Evolutionary conservation across 2,329 filamentous ascomycete genomes (phyloP), one percentile per base, ranked within the genome.

Genomic region (Fusarium drepaniforme): DNA sequence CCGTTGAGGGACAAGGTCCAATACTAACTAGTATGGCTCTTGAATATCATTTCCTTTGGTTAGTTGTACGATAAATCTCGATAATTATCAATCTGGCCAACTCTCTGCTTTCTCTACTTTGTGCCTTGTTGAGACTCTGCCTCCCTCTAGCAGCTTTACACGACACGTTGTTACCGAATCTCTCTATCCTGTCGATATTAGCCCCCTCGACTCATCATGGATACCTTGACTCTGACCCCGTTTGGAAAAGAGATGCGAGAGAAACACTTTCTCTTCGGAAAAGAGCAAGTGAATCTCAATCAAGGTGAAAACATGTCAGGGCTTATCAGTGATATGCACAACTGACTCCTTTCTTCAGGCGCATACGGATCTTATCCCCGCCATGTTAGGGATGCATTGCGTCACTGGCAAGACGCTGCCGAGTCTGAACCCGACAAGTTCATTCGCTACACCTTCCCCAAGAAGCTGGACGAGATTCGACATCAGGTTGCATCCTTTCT

Each of bases 11-110:
- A 18, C n/a, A 23, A 23, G 23, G 23, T 23, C 23, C 23, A 23
- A 23, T 23, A 23, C 23, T 5, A 42, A 18, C 38, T 4, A 18
- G 8, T 40, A 3, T 40, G 38, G 38, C 8, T n/a, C 16, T 40
- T 40, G 5, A 5, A 40, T 1, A 40, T 8, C 38, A 11, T 2
- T 40, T 4, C 4, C 4, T 40, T n/a, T 11, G 16, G 3, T 40
- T 5, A 5, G 8, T n/a, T 8, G 8, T 42, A n/a, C 38, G n/a
- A n/a, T 8, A 18, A 1, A 5, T 18, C 38, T 42, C 0, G 3
- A 11, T 6, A 11, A 42, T n/a, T n/a, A 12, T 5, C 9, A n/a
- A 12, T 42, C n/a, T 0, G 0, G 3, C 18, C 2, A 6, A 5
- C 9, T 42, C 18, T 42, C 9, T 42, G 18, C 1, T 11, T 42